These are phyloP conservation scores for Madurella fahalii DNA, from an alignment of 2,329 filamentous ascomycete genomes.

Conservation along the genomic window DNA sequence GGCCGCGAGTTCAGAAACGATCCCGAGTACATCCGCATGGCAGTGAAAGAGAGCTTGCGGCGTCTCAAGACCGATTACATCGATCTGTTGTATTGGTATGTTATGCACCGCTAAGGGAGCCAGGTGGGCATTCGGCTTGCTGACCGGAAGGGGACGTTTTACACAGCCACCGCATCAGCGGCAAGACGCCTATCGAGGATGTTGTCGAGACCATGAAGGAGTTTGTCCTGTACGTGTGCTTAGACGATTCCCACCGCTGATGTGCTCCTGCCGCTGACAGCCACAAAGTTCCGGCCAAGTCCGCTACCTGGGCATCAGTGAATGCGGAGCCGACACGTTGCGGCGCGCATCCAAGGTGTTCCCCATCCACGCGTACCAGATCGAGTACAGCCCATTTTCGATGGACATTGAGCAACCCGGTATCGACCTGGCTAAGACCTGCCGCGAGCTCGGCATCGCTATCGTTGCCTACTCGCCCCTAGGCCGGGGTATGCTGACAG, in stretches of 20 bases:
- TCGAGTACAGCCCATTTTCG: slow-evolving; percentile 49
- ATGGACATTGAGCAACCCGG: slow-evolving; percentile 44
- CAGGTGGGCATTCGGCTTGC: background rate
- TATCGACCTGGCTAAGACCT: slow-evolving; percentile 39
- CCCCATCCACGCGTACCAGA: slow-evolving; percentile 49
- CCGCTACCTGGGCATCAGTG: slow-evolving; percentile 47
- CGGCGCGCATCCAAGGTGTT: slow-evolving; percentile 46
- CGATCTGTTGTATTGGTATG: slow-evolving; percentile 41
- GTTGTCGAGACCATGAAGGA: slow-evolving; percentile 45
- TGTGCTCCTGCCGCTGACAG: slow-evolving; percentile 11
- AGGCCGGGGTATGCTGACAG: slow-evolving; percentile 41
- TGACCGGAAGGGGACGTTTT: background rate
- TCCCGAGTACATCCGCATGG: slow-evolving; percentile 38
- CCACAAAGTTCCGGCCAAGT: slow-evolving; percentile 42
- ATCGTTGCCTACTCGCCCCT: slow-evolving; percentile 41
- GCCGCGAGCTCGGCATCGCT: slow-evolving; percentile 44
- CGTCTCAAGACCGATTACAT: slow-evolving; percentile 40
- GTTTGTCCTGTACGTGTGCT: slow-evolving; percentile 31
- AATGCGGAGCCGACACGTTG: slow-evolving; percentile 45
- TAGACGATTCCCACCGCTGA: background rate
- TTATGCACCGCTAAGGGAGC: background rate
- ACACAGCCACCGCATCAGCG: slow-evolving; percentile 38
- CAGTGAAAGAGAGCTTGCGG: slow-evolving; percentile 39
- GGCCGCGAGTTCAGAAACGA: slow-evolving; percentile 31
- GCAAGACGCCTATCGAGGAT: slow-evolving; percentile 42